phyloP scores from a whole-genome alignment of 441 rosid genomes.

The Geranium incanum region DNA sequence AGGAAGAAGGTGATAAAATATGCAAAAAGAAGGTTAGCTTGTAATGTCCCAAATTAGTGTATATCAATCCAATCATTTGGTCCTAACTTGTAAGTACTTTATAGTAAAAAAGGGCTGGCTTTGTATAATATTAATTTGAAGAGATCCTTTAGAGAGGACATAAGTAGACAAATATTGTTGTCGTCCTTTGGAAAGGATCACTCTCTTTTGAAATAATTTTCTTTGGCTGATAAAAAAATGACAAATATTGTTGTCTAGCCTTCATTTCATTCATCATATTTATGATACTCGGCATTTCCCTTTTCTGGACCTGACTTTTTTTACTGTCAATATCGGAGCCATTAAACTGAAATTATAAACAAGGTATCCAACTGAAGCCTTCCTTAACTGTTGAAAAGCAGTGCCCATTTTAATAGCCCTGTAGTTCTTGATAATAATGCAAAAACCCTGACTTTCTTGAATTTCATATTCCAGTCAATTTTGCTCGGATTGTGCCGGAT shows the following conservation, averaged over 20 bases:
- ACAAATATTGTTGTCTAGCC: background rate
- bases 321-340: background rate
- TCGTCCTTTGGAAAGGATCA: background rate
- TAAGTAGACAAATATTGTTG: background rate
- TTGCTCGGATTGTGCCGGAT: slow-evolving; percentile 88
- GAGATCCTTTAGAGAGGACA: background rate
- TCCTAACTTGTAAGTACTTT: background rate
- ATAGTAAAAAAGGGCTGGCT: background rate
- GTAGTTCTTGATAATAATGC: background rate
- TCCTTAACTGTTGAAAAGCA: background rate
- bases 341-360: background rate
- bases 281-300: background rate
- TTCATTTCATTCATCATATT: background rate
- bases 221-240: no score
- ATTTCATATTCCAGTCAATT: slow-evolving; percentile 55
- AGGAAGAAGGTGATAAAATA: background rate
- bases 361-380: background rate
- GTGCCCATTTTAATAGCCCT: background rate
- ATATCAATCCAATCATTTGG: background rate
- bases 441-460: slow-evolving; percentile 16
- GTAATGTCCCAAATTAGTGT: background rate
- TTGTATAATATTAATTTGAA: background rate
- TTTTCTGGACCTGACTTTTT: background rate
- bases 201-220: no score
- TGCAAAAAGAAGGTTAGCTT: background rate